These are phyloP conservation scores for Fusarium sambucinum DNA, from an alignment of 2,329 filamentous ascomycete species.

Conservation along the genomic window DNA sequence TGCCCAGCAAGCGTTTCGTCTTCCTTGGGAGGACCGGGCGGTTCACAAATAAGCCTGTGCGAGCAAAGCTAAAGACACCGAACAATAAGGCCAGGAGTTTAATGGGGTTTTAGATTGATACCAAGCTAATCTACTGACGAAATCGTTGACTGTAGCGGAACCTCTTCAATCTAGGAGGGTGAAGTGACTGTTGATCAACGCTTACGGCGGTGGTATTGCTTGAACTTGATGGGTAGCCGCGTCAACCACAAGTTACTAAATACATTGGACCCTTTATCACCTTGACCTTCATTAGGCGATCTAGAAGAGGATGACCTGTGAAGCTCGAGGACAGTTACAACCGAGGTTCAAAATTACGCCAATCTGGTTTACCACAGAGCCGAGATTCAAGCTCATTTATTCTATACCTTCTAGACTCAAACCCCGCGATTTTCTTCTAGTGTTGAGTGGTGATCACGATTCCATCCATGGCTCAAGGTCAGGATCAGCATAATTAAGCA, in stretches of 20 bases:
- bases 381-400: conserved; percentile 30
- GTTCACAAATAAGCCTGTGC: conserved; percentile 35
- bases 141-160: conserved; percentile 4
- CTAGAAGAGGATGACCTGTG: background rate
- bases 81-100: conserved; percentile 14
- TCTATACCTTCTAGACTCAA: background rate
- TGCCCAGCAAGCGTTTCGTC: conserved; percentile 9
- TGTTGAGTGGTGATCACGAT: background rate
- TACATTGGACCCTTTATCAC: background rate
- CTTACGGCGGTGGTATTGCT: conserved; percentile 37
- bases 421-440: background rate
- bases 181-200: conserved; percentile 26
- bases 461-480: background rate
- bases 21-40: conserved; percentile 20
- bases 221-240: conserved; percentile 33
- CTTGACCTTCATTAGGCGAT: background rate
- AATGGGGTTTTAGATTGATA: conserved; percentile 22
- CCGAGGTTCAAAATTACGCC: conserved; percentile 18
- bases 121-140: background rate
- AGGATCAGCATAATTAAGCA: conserved; percentile 23
- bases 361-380: conserved; percentile 20
- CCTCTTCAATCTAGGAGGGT: conserved; percentile 1
- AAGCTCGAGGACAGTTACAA: conserved; percentile 13
- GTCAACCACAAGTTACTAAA: conserved; percentile 21
- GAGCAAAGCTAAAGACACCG: conserved; percentile 7